phyloP scores from a whole-genome alignment of 2,329 filamentous ascomycete genomes.

The Pleomassaria siparia region DNA sequence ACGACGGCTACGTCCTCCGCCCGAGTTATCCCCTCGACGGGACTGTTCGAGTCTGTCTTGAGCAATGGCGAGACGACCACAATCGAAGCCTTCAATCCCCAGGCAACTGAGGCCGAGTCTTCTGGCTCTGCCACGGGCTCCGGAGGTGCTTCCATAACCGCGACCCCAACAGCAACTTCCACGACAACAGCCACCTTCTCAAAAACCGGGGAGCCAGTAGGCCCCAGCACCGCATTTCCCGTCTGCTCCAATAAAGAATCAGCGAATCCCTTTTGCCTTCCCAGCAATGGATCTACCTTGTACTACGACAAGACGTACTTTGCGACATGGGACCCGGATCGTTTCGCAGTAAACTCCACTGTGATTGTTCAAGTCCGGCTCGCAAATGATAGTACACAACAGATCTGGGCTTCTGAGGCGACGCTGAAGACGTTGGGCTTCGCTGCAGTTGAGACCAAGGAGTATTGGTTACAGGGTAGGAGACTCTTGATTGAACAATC shows the following conservation, averaged over 20 bases:
- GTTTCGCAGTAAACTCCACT: conserved; percentile 25
- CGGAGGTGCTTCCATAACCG: conserved; percentile 7
- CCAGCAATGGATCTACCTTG: conserved; percentile 35
- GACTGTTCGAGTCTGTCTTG: conserved; percentile 19
- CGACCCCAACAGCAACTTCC: conserved; percentile 7
- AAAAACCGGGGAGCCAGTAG: conserved; percentile 7
- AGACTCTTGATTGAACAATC: background rate
- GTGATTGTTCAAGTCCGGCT: conserved; percentile 37
- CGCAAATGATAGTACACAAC: conserved; percentile 32
- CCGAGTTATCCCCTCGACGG: conserved; percentile 13
- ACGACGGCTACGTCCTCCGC: no score
- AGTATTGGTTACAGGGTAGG: conserved; percentile 44
- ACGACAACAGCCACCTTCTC: conserved; percentile 13
- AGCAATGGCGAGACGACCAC: conserved; percentile 23
- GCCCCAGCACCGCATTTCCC: conserved; percentile 30
- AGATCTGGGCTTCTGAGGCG: conserved; percentile 41
- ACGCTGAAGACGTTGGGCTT: conserved; percentile 44
- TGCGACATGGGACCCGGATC: conserved; percentile 28
- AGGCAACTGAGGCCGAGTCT: conserved; percentile 5
- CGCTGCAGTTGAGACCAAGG: conserved; percentile 41
- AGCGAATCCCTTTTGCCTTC: conserved; percentile 39
- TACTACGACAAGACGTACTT: conserved; percentile 44
- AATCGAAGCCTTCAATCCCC: conserved; percentile 16
- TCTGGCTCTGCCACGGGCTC: conserved; percentile 7
- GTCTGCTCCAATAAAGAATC: conserved; percentile 25